Percentiles rank a stretch among this genome's conserved stretches.
phyloP scores from a whole-genome alignment of 2,329 filamentous ascomycete genomes.

The Rutstroemia sp. region DNA sequence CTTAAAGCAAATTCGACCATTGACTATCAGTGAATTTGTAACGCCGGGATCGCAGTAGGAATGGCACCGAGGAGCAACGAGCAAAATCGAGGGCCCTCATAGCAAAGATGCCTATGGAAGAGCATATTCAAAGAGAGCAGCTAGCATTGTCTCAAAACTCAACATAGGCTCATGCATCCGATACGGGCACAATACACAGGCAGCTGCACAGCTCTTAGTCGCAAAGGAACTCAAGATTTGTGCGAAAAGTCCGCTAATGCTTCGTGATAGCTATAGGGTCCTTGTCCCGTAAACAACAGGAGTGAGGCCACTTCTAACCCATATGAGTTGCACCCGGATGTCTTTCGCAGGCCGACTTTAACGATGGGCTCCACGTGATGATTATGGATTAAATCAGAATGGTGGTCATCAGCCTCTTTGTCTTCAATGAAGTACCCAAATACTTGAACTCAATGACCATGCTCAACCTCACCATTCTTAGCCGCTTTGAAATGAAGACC shows the following conservation, averaged over 20 bases:
- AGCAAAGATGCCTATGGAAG: constrained; percentile 25
- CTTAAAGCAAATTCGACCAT: constrained; percentile 1
- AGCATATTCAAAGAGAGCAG: constrained; percentile 24
- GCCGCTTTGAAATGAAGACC: too few relatives aligned
- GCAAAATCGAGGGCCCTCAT: constrained; percentile 25
- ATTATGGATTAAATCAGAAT: too few relatives aligned
- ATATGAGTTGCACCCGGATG: too few relatives aligned
- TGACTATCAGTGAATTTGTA: constrained; percentile 23
- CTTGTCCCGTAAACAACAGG: too few relatives aligned
- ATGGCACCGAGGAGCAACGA: constrained; percentile 30
- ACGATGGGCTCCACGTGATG: too few relatives aligned
- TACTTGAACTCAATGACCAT: too few relatives aligned
- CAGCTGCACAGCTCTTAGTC: constrained; percentile 31
- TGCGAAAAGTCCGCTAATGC: background rate
- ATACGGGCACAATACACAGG: constrained; percentile 32
- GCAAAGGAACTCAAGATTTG: constrained; percentile 24
- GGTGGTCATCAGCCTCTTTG: too few relatives aligned
- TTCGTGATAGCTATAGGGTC: too few relatives aligned
- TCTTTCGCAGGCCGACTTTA: too few relatives aligned
- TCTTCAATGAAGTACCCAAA: too few relatives aligned
- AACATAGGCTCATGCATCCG: constrained; percentile 23
- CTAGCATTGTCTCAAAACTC: constrained; percentile 27
- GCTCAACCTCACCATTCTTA: too few relatives aligned
- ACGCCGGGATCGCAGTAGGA: constrained; percentile 27
- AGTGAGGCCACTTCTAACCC: too few relatives aligned